These are phyloP conservation scores for Articulospora tetracladia DNA, from an alignment of 495 filamentous ascomycete genomes.

Conservation along the genomic window DNA sequence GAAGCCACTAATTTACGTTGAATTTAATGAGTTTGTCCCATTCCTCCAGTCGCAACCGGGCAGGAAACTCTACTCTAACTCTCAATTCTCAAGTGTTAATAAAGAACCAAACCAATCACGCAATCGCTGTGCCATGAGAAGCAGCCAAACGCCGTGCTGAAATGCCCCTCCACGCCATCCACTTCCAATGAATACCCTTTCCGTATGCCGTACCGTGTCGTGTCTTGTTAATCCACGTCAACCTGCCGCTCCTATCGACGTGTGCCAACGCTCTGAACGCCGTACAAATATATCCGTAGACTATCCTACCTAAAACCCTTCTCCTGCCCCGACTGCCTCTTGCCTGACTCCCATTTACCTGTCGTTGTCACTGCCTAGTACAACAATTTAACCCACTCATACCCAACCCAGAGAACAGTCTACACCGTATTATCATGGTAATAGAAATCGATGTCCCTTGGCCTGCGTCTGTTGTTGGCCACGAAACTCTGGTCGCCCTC, in stretches of 20 bases:
- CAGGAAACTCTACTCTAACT: no score
- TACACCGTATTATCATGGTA: constrained; percentile 84
- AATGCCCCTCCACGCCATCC: constrained; percentile 3
- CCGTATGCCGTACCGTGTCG: neutral
- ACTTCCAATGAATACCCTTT: neutral
- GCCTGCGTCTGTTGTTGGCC: constrained; percentile 66
- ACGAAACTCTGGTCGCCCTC: constrained; percentile 86
- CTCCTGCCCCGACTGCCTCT: no score
- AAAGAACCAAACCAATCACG: no score
- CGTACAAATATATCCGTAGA: neutral
- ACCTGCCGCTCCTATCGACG: neutral
- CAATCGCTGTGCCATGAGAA: neutral
- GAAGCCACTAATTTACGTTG: no score
- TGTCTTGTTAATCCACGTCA: neutral
- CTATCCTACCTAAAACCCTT: neutral
- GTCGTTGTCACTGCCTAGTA: no score
- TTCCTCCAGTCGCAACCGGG: no score
- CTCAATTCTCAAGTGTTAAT: no score
- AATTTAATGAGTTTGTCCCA: no score
- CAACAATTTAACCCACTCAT: neutral
- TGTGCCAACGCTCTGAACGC: neutral
- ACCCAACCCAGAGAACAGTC: neutral
- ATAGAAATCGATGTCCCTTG: constrained; percentile 80
- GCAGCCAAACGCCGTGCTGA: constrained; percentile 11
- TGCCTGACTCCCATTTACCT: no score